Percentiles rank a stretch among this genome's conserved stretches.
Conservation (phyloP, 2,329 filamentous ascomycete genomes). For the Fusarium xyrophilum region DNA sequence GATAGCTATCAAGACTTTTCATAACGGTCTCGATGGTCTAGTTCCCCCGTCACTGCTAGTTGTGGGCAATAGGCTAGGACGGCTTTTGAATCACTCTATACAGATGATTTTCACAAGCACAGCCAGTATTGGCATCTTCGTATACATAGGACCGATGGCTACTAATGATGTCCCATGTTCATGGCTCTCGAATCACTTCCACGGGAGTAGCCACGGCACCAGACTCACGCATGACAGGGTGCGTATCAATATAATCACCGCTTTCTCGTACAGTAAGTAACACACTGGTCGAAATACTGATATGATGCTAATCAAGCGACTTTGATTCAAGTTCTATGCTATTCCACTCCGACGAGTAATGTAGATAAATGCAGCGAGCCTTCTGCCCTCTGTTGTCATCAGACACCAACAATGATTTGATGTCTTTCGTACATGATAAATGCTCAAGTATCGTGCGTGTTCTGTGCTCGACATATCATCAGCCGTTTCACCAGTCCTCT, state of each 20-base stretch:
- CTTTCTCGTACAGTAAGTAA: not conserved
- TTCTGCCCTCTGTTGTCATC: conserved; percentile 4
- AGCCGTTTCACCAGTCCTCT: conserved; percentile 30
- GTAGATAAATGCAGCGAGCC: conserved; percentile 14
- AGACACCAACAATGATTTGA: conserved; percentile 11
- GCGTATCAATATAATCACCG: not conserved
- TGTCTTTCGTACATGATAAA: conserved; percentile 24
- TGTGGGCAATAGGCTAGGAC: not conserved
- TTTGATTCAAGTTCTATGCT: conserved; percentile 25
- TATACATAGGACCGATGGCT: not conserved
- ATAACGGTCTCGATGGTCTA: not conserved
- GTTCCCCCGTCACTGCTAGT: not conserved
- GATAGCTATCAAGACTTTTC: not conserved
- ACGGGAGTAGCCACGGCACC: not conserved
- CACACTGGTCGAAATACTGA: not conserved
- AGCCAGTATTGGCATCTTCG: too few species aligned
- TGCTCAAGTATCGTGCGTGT: conserved; percentile 28
- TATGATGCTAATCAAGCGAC: conserved; percentile 6
- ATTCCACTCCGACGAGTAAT: conserved; percentile 5
- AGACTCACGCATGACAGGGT: not conserved
- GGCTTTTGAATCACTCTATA: not conserved
- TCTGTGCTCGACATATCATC: conserved; percentile 24
- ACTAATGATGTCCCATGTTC: not conserved
- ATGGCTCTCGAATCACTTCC: not conserved
- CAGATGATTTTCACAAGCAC: not conserved